Conservation (phyloP, 139 green algal species). For the Picochlorum sp. region DNA sequence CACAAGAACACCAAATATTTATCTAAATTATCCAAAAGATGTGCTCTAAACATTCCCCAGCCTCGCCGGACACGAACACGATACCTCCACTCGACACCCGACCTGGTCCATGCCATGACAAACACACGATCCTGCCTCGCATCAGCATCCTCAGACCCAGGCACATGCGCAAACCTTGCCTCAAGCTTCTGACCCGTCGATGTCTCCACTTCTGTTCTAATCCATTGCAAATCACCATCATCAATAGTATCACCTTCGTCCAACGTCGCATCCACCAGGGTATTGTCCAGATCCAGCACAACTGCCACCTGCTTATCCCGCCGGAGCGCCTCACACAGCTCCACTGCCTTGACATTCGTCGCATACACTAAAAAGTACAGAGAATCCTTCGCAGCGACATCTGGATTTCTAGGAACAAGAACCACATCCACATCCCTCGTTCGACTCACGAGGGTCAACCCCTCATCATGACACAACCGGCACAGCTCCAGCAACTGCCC, state of each 20-base stretch:
- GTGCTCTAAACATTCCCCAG: constrained; percentile 21
- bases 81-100: constrained; percentile 23
- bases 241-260: constrained; percentile 8
- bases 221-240: constrained; percentile 24
- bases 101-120: constrained; percentile 27
- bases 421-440: constrained; percentile 20
- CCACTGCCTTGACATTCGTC: constrained; percentile 27
- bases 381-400: constrained; percentile 15
- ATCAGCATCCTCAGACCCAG: background rate
- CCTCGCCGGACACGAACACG: constrained; percentile 25
- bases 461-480: constrained; percentile 16
- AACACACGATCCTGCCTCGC: constrained; percentile 2
- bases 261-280: constrained; percentile 22
- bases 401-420: constrained; percentile 24
- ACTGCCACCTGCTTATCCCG: constrained; percentile 6
- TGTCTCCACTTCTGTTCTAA: constrained; percentile 14
- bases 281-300: constrained; percentile 31
- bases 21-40: constrained; percentile 11
- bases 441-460: constrained; percentile 18
- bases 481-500: constrained; percentile 21
- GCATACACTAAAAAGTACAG: constrained; percentile 32
- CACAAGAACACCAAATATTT: constrained; percentile 27
- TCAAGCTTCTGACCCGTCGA: constrained; percentile 6
- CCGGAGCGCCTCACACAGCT: constrained; percentile 29
- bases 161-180: constrained; percentile 21